A percentile compares a stretch with the other conserved stretches of the same genome.
These are phyloP conservation scores for Apiotrichum akiyoshidainum DNA, from an alignment of 1,284 basidiomycete species.

Conservation along the genomic window DNA sequence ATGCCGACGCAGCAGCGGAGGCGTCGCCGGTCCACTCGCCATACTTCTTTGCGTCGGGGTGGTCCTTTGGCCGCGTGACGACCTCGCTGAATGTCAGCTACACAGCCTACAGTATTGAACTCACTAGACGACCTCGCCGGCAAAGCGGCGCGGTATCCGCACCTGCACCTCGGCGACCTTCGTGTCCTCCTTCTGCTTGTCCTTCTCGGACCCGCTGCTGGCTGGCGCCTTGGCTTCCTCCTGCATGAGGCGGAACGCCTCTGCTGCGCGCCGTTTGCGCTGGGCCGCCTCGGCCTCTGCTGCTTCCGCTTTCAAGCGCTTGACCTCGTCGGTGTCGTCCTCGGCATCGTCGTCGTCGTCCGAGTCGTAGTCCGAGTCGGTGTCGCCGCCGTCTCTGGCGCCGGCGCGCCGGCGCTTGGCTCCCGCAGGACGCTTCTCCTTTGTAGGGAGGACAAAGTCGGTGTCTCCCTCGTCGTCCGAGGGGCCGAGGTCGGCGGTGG, in stretches of 20 bases:
- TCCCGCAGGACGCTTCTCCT: conserved; percentile 10
- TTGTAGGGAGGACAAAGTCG: conserved; percentile 34
- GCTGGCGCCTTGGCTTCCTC: conserved; percentile 4
- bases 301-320: conserved; percentile 25
- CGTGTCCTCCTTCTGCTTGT: conserved; percentile 8
- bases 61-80: conserved; percentile 29
- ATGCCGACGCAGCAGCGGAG: neutral
- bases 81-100: conserved; percentile 38
- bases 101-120: conserved; percentile 6
- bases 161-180: conserved; percentile 39
- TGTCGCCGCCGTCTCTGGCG: neutral
- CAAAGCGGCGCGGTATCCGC: conserved; percentile 41
- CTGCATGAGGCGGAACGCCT: conserved; percentile 18
- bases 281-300: conserved; percentile 20
- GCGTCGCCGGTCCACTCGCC: conserved; percentile 16
- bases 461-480: conserved; percentile 34
- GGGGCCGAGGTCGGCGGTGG: conserved; percentile 35
- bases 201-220: neutral
- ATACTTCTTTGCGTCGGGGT: conserved; percentile 42
- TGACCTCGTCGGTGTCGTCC: conserved; percentile 21
- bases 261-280: conserved; percentile 15
- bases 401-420: conserved; percentile 5
- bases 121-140: conserved; percentile 47
- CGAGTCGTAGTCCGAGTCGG: conserved; percentile 13
- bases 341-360: conserved; percentile 17